These are phyloP conservation scores for Nakaseomyces bracarensis DNA, from an alignment of 1,139 yeast genomes.

Conservation along the genomic window DNA sequence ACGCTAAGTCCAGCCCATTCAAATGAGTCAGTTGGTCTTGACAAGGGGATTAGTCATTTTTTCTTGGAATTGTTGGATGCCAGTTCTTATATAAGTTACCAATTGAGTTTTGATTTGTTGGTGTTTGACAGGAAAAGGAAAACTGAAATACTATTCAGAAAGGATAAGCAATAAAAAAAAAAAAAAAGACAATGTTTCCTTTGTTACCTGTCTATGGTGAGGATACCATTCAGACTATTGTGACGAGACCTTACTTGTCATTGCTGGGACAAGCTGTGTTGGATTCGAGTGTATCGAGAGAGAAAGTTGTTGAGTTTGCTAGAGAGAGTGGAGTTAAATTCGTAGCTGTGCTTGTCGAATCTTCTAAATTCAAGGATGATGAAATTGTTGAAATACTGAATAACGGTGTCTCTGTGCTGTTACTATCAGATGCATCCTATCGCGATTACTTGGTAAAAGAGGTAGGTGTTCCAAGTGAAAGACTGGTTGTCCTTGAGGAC, in stretches of 20 bases:
- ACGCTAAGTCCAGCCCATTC: no score
- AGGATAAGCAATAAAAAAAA: not conserved
- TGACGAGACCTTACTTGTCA: slow-evolving; percentile 20
- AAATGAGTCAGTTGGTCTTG: no score
- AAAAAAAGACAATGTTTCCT: slow-evolving; percentile 23
- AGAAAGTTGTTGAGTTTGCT: slow-evolving; percentile 15
- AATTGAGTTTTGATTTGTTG: no score
- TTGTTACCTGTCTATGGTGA: slow-evolving; percentile 24
- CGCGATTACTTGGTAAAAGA: slow-evolving; percentile 35
- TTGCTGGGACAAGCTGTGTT: slow-evolving; percentile 24
- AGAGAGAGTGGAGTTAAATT: slow-evolving; percentile 10
- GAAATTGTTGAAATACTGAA: slow-evolving; percentile 56
- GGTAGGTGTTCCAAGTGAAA: slow-evolving; percentile 47
- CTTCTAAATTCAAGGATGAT: slow-evolving; percentile 27
- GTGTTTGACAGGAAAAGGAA: no score
- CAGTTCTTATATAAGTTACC: no score
- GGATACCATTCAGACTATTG: slow-evolving; percentile 11
- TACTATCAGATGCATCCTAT: slow-evolving; percentile 36
- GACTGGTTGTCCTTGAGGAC: slow-evolving; percentile 17
- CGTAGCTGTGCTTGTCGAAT: slow-evolving; percentile 11
- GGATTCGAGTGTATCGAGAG: slow-evolving; percentile 17
- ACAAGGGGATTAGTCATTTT: no score
- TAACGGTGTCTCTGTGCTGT: slow-evolving; percentile 51
- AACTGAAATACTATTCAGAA: no score
- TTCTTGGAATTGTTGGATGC: no score